Evolutionary conservation across 2,329 filamentous ascomycete genomes (phyloP).

Genomic region (Sporothrix phasma): DNA sequence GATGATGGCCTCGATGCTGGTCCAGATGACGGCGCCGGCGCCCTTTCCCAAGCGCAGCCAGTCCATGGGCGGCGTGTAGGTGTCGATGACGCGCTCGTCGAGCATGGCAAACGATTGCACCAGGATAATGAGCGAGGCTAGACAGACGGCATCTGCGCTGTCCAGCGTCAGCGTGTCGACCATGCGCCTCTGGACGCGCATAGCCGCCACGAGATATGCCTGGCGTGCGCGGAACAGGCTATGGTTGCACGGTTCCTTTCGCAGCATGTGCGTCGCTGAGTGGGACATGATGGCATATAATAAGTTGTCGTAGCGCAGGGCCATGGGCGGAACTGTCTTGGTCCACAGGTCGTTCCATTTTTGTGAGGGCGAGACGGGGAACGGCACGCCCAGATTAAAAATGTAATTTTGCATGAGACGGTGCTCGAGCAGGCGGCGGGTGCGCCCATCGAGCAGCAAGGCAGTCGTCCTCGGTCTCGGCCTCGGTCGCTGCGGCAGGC

Average conservation of each 20-base stretch:
- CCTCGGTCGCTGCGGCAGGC: not conserved
- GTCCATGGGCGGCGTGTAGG: conserved; percentile 22
- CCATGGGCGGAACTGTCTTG: conserved; percentile 18
- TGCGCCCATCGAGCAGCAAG: conserved; percentile 21
- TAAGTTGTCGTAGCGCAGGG: conserved; percentile 21
- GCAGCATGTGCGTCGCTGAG: conserved; percentile 22
- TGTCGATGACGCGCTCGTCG: conserved; percentile 20
- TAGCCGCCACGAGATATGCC: conserved; percentile 22
- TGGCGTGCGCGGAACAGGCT: conserved; percentile 22
- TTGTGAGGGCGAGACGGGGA: conserved; percentile 16
- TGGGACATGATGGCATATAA: conserved; percentile 21
- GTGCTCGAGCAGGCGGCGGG: conserved; percentile 23
- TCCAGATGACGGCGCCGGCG: conserved; percentile 22
- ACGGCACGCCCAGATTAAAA: conserved; percentile 16
- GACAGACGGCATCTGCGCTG: conserved; percentile 22
- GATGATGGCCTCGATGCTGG: conserved; percentile 20
- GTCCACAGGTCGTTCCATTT: conserved; percentile 21
- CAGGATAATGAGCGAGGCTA: conserved; percentile 22
- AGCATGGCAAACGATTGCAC: conserved; percentile 23
- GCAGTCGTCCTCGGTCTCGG: conserved; percentile 10
- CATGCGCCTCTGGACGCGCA: conserved; percentile 22
- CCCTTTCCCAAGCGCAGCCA: conserved; percentile 20
- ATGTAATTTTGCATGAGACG: conserved; percentile 24
- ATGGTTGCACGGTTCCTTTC: conserved; percentile 14
- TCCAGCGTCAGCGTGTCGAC: conserved; percentile 19